Base-by-base conservation (phyloP, 495 filamentous ascomycete species). In the Xylaria cubensis region DNA sequence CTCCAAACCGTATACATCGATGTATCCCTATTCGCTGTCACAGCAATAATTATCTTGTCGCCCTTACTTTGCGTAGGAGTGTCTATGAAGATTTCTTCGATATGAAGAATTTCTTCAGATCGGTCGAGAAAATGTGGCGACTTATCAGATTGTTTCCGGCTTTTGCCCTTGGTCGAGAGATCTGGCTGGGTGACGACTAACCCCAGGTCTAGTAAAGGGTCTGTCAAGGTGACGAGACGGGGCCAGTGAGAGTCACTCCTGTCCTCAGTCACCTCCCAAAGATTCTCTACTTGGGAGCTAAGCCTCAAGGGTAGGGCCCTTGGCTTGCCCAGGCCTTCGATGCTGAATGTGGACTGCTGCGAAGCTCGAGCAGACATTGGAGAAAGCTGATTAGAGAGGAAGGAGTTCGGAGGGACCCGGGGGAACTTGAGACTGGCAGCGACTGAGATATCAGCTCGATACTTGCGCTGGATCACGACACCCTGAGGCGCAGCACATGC, bases 171-270 rank as follows among this genome's bases (percentile, higher is more conserved):
- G 12, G 70, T 71, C 58, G 77, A 63, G 24, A 67, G 76, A 24
- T 83, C 84, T 12, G 78, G 74, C 12, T 80, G 76, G 0, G 90
- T 89, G 17, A 97, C 91, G 48, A 98, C 90, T 55, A 95, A 77
- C 0, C 95, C 96, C 79, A 97, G 87, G 75, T 98, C 94, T 3
- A 93, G 85, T 70, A 98, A 83, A 41, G 96, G 96, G 78, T 97
- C 92, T 7, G 91, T 97, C 32, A 99, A 86, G 42, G 92, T 93
- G 70, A 94, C 97, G 1, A 97, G 83, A 39, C 92, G 87, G 4
- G 95, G 95, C 77, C 93, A 88, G 51, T 91, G 88, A 36, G 88
- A 83, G 67, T 86, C 87, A 46, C 73, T 82, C 32, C 82, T 80
- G 50, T 84, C 81, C 56, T 86, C 72, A 4, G 83, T 81, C 4